Base-by-base conservation (phyloP, 2,329 filamentous ascomycete genomes). In the Ophiocordyceps polyrhachis-furcata region DNA sequence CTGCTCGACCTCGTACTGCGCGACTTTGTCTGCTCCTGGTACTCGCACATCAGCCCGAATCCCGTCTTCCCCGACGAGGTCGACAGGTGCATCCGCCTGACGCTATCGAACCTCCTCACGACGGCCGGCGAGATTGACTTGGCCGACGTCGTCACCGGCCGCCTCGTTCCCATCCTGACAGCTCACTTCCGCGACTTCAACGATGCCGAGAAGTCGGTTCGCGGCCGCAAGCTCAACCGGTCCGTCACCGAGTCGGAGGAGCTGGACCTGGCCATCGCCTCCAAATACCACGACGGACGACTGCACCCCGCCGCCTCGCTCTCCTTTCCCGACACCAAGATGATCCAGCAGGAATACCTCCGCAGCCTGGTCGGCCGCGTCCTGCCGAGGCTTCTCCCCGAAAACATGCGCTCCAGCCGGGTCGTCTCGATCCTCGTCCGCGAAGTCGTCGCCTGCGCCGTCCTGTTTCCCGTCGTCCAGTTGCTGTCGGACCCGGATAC, bases 181-280 rank as follows among this genome's bases (percentile, higher is more conserved):
- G 71, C 76, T 11, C 91, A 98, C 61, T 76, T 98, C 54, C 83
- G 76, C 51, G 85, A 94, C 52, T 94, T 94, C 53, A 85, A 88
- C 59, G 79, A 91, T 51, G 91, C 91, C 1, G 91, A 98, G 65
- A 76, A 82, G 46, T 74, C 78, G 9, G 84, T 98, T 12, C 76
- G 89, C 45, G 93, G 93, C 13, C 83, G 79, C 58, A 85, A 93
- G 61, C 68, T 96, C 46, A 91, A 87, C 53, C 78, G 85, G 44
- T 87, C 81, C 51, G 79, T 98, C 45, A 96, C 93, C 3, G 91
- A 98, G 63, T 93, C 88, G 1, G 89, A 95, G 57, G 91, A 98
- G 69, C 68, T 98, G 54, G 88, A 96, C 60, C 69, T 93, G 51
- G 91, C 91, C 2, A 93, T 98, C 61, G 91, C 91, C n/a, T 81